Percentiles rank a stretch among this genome's conserved stretches.
Evolutionary conservation across 768 basidiomycete species (phyloP).

Genomic region (Lenzites betulinus): DNA sequence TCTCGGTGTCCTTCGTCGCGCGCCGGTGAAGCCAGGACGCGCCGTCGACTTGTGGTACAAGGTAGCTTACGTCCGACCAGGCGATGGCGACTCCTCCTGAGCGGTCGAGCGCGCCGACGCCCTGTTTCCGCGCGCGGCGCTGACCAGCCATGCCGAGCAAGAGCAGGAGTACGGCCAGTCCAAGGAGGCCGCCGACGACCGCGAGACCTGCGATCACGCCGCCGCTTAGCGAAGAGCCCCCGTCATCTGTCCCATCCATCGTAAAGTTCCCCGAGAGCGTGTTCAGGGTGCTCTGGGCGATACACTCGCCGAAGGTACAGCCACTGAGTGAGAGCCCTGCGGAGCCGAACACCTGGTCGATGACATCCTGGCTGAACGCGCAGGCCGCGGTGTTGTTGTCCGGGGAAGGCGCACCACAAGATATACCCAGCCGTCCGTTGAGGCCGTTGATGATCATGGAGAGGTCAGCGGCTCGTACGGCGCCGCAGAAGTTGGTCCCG

Average conservation of each 20-base stretch:
- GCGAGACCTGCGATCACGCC: constrained; percentile 93
- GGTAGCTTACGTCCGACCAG: constrained; percentile 72
- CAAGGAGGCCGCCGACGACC: constrained; percentile 71
- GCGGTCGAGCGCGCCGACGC: constrained; percentile 33
- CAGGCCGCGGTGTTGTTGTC: constrained; percentile 58
- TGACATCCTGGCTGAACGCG: constrained; percentile 69
- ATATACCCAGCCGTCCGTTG: constrained; percentile 63
- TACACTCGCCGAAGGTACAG: constrained; percentile 89
- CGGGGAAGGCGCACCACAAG: constrained; percentile 53
- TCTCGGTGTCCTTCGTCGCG: constrained; percentile 18
- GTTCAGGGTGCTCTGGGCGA: constrained; percentile 78
- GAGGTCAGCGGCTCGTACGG: constrained; percentile 45
- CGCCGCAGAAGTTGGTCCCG: constrained; percentile 78
- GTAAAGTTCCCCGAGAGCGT: constrained; percentile 42
- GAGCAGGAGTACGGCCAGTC: constrained; percentile 59
- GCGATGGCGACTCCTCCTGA: constrained; percentile 60
- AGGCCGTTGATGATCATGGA: constrained; percentile 66
- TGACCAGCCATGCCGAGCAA: constrained; percentile 63
- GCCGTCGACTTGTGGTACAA: constrained; percentile 42
- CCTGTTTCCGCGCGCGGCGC: constrained; percentile 55
- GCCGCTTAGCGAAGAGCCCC: constrained; percentile 54
- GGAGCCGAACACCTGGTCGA: constrained; percentile 73
- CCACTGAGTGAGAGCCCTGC: constrained; percentile 69
- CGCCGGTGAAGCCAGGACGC: constrained; percentile 16
- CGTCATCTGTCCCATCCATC: constrained; percentile 25